A percentile compares a stretch with the other conserved stretches of the same genome.
phyloP scores from a whole-genome alignment of 495 filamentous ascomycete genomes.

The Lophiostoma macrostomum region DNA sequence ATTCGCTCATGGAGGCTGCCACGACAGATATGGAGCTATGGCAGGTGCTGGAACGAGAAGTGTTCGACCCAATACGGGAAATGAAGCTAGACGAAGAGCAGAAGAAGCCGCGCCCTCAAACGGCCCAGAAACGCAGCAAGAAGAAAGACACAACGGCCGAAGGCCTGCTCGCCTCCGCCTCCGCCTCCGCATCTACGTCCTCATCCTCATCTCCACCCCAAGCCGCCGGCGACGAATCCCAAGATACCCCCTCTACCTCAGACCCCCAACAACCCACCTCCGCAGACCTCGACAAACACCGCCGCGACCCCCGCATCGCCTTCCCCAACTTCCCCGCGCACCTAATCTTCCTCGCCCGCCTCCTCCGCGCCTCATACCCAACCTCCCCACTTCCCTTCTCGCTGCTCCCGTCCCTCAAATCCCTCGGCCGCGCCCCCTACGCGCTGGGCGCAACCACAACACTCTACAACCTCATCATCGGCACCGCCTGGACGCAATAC shows the following conservation, averaged over 20 bases:
- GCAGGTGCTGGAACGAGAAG: slow-evolving; percentile 64
- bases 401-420: slow-evolving; percentile 67
- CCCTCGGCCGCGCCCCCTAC: slow-evolving; percentile 65
- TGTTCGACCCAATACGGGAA: slow-evolving; percentile 41
- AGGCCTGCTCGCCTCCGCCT: no score
- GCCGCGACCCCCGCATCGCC: slow-evolving; percentile 50
- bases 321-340: slow-evolving; percentile 64
- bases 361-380: slow-evolving; percentile 60
- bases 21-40: slow-evolving; percentile 67
- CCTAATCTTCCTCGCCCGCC: slow-evolving; percentile 60
- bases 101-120: slow-evolving; percentile 21
- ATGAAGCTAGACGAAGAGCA: slow-evolving; percentile 31
- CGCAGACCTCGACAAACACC: neutral
- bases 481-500: slow-evolving; percentile 61
- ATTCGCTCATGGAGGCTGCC: slow-evolving; percentile 48
- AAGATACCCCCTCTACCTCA: slow-evolving; percentile 11
- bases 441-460: slow-evolving; percentile 68
- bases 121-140: slow-evolving; percentile 23
- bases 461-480: slow-evolving; percentile 72
- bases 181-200: no score
- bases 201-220: no score
- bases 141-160: slow-evolving; percentile 3
- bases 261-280: slow-evolving; percentile 12
- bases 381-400: slow-evolving; percentile 59
- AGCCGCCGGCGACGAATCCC: no score